A percentile compares a stretch with the other conserved stretches of the same genome.
phyloP scores from a whole-genome alignment of 164 flowering plant species.

The Paratinospora sagittata region DNA sequence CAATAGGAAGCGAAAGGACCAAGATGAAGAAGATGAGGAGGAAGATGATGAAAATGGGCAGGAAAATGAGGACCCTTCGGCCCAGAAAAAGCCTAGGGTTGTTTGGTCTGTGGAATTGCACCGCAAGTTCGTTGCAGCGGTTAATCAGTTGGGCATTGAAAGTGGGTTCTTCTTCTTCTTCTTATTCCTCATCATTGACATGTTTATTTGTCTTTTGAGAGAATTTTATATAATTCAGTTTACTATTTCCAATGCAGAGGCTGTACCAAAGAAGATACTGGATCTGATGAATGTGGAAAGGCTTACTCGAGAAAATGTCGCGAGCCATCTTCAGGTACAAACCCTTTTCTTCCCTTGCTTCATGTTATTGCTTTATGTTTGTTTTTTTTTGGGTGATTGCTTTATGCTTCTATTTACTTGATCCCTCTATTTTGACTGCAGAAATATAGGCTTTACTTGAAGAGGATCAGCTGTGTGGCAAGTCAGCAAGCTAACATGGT shows the following conservation, averaged over 20 bases:
- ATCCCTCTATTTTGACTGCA: slow-evolving; percentile 28
- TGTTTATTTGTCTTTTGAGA: not conserved
- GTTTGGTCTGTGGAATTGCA: slow-evolving; percentile 89
- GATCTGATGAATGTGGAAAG: slow-evolving; percentile 88
- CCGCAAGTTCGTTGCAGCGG: slow-evolving; percentile 79
- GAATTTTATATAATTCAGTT: not conserved
- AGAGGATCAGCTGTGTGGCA: slow-evolving; percentile 45
- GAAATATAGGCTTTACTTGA: slow-evolving; percentile 89
- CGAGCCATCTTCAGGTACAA: slow-evolving; percentile 87
- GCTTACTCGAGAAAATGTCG: slow-evolving; percentile 91
- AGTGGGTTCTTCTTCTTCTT: slow-evolving; percentile 39
- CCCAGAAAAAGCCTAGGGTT: slow-evolving; percentile 80
- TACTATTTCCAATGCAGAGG: slow-evolving; percentile 49
- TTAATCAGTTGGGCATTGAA: slow-evolving; percentile 77
- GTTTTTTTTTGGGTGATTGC: not conserved
- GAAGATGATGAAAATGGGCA: slow-evolving; percentile 45
- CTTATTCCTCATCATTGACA: not conserved
- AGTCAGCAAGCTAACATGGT: slow-evolving; percentile 50
- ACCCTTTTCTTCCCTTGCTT: slow-evolving; percentile 9
- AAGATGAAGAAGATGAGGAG: slow-evolving; percentile 59
- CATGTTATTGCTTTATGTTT: not conserved
- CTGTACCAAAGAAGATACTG: slow-evolving; percentile 90
- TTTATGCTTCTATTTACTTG: not conserved
- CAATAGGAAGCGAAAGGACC: slow-evolving; percentile 61
- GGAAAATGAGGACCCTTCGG: slow-evolving; percentile 57